Conservation (phyloP, 768 basidiomycete genomes). For the Dentipellis fragilis region DNA sequence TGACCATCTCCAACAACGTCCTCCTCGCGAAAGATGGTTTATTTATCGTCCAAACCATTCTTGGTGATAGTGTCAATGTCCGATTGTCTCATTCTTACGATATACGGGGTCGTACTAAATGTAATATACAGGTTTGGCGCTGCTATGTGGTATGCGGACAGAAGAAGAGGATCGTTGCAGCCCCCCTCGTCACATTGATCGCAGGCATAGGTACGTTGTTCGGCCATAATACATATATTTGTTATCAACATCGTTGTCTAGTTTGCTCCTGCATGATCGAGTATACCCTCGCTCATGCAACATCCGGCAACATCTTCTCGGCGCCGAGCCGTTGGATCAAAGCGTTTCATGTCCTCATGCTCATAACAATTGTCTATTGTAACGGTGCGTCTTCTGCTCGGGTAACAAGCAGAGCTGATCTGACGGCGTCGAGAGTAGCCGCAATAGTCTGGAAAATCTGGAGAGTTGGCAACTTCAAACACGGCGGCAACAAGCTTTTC, state of each 20-base stretch:
- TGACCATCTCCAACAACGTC: background rate
- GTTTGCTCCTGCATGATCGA: background rate
- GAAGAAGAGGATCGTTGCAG: background rate
- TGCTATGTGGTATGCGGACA: background rate
- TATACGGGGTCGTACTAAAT: background rate
- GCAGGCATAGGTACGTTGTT: background rate
- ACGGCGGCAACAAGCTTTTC: background rate
- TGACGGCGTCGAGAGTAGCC: background rate
- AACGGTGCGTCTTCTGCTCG: background rate
- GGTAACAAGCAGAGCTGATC: background rate
- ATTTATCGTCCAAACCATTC: background rate
- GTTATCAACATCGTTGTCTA: background rate
- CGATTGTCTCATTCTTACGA: background rate
- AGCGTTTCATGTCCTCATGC: background rate
- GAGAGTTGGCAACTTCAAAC: background rate
- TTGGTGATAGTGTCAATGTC: background rate
- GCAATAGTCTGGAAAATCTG: background rate
- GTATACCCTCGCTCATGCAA: background rate
- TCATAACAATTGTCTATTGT: background rate
- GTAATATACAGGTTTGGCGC: background rate
- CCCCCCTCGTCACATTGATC: background rate
- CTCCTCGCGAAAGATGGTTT: background rate
- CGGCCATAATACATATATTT: background rate
- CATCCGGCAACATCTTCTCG: background rate
- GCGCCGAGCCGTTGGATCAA: background rate